These are phyloP conservation scores for Chaetomiaceae sp. DNA, from an alignment of 2,329 filamentous ascomycete genomes.

Conservation along the genomic window DNA sequence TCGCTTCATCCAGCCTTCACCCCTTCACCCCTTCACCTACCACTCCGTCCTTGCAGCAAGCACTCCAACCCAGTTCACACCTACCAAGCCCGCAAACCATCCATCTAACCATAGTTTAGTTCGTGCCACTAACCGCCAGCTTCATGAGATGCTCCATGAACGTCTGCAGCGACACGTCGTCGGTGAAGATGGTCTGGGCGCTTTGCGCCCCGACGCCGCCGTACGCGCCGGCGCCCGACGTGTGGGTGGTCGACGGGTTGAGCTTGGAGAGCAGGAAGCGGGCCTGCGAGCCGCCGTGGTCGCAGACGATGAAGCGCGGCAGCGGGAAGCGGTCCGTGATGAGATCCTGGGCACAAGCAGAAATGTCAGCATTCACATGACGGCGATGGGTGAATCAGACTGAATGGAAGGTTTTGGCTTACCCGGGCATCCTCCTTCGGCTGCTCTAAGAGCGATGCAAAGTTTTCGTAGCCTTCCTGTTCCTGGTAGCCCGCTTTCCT, in stretches of 20 bases:
- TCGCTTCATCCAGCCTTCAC: neutral
- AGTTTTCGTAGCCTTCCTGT: constrained; percentile 97
- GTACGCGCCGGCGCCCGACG: constrained; percentile 80
- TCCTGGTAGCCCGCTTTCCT: constrained; percentile 96
- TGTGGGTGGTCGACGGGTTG: constrained; percentile 96
- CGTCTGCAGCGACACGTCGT: constrained; percentile 94
- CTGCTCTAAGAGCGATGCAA: constrained; percentile 77
- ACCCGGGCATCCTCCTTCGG: constrained; percentile 96
- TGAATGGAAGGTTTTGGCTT: constrained; percentile 35
- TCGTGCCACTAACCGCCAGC: constrained; percentile 62
- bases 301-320: constrained; percentile 95
- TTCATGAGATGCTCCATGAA: constrained; percentile 99
- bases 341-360: constrained; percentile 58
- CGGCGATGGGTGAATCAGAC: neutral
- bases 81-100: no score
- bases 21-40: neutral
- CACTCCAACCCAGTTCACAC: no score
- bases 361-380: constrained; percentile 2
- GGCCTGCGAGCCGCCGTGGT: constrained; percentile 95
- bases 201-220: constrained; percentile 79
- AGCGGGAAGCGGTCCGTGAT: constrained; percentile 98
- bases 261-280: constrained; percentile 95
- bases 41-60: neutral
- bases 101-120: constrained; percentile 39
- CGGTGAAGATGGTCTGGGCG: constrained; percentile 97